Base-by-base conservation (phyloP, 495 filamentous ascomycete genomes). In the Aspergillus mulundensis region DNA sequence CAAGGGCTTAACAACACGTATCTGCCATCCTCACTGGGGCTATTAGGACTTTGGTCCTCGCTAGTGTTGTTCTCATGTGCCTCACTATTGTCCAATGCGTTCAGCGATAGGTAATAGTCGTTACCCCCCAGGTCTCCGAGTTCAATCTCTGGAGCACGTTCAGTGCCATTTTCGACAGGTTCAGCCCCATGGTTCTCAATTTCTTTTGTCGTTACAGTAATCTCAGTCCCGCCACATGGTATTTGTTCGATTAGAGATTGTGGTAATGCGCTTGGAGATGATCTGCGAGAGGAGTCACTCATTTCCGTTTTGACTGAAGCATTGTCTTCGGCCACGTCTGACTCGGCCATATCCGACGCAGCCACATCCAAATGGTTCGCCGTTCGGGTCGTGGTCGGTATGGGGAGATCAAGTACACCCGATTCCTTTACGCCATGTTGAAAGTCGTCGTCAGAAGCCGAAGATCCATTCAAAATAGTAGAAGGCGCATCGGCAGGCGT, bases 1-100 rank as follows among this genome's bases (percentile, higher is more conserved):
- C 64, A 69, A 36, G 54, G 49, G 18, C 49, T 45, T 16, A 58
- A 54, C 7, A 62, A 62, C 4, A 39, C 34, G 20, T 63, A 63
- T 10, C 54, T 36, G 18, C 49, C 5, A 21, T 54, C 47, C 18
- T 61, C 59, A 25, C 59, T 61, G 0, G 23, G 44, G 12, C 54
- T 48, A 20, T 34, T 47, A 20, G 54, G 49, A 15, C 44, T 45
- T 21, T 45, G 42, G 5, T 30, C 48, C 19, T 59, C 45, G n/a
- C 44, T 42, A 18, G n/a, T 47, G 6, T 38, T 51, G 15, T n/a
- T 49, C 15, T 40, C 24, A 23, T 15, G 12, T n/a, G 46, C 8
- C 11, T 58, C 30, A 32, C 41, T 47, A 15, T 23, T 30, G 21
- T 30, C 40, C 24, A 39, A 18, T 30, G 24, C 20, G 23, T 40